A percentile compares a stretch with the other conserved stretches of the same genome.
phyloP scores from a whole-genome alignment of 2,329 filamentous ascomycete genomes.

The Beauveria varroae region DNA sequence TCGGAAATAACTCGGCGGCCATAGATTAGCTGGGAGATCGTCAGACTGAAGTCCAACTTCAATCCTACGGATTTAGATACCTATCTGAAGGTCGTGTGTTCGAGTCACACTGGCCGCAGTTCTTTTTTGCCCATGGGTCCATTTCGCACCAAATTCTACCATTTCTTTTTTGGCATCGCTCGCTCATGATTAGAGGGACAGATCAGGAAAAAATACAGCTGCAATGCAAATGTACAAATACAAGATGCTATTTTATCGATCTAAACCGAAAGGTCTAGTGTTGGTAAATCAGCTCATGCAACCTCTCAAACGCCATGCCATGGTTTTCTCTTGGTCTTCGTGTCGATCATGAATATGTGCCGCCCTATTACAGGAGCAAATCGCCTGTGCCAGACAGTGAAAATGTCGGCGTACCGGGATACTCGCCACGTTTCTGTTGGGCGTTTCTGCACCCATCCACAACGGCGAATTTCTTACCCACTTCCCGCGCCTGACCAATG shows the following conservation, averaged over 20 bases:
- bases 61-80: constrained; percentile 17
- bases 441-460: constrained; percentile 37
- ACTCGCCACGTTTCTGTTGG: constrained; percentile 17
- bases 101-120: constrained; percentile 24
- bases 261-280: background rate
- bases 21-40: constrained; percentile 24
- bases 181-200: too few relatives aligned
- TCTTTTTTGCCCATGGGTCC: constrained; percentile 12
- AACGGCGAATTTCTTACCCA: constrained; percentile 65
- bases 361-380: constrained; percentile 23
- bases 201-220: too few relatives aligned
- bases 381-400: constrained; percentile 23
- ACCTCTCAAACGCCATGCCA: constrained; percentile 9
- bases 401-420: constrained; percentile 17
- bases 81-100: constrained; percentile 25
- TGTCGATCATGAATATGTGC: background rate
- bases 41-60: constrained; percentile 22
- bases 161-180: background rate
- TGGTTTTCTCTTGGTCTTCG: background rate
- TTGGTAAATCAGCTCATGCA: background rate
- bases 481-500: constrained; percentile 60
- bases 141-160: too few relatives aligned
- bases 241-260: background rate
- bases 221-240: background rate
- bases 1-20: constrained; percentile 16